Conservation (phyloP, 139 green algal genomes). For the Chlamydomonas schloesseri region DNA sequence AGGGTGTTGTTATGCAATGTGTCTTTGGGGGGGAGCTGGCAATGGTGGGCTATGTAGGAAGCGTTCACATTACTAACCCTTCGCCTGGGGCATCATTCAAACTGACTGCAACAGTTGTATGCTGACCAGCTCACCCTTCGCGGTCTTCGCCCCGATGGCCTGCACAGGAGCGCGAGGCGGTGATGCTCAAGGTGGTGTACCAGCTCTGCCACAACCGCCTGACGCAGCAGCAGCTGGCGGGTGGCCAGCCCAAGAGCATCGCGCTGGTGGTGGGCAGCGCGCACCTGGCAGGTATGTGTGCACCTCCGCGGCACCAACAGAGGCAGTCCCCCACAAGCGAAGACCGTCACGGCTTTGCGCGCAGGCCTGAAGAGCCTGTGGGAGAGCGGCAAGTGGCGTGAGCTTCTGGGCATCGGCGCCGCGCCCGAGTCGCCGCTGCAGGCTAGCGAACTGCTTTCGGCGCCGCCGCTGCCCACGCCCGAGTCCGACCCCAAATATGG, state of each 20-base stretch:
- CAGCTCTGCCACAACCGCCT: slow-evolving; percentile 40
- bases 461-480: not conserved
- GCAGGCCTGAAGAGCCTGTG: slow-evolving; percentile 56
- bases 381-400: slow-evolving; percentile 44
- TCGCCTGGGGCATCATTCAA: too few relatives aligned
- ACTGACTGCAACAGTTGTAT: too few relatives aligned
- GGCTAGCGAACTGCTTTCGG: slow-evolving; percentile 40
- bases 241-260: not conserved
- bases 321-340: too few relatives aligned
- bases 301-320: too few relatives aligned
- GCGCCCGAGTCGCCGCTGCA: not conserved
- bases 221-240: slow-evolving; percentile 21
- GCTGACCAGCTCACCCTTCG: too few relatives aligned
- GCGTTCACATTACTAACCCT: too few relatives aligned
- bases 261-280: slow-evolving; percentile 58
- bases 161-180: slow-evolving; percentile 64
- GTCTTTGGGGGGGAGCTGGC: too few relatives aligned
- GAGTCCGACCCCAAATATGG: slow-evolving; percentile 23
- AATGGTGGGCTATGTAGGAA: too few relatives aligned
- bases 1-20: too few relatives aligned
- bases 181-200: slow-evolving; percentile 53
- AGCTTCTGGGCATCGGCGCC: slow-evolving; percentile 6
- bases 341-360: too few relatives aligned
- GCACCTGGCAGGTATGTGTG: slow-evolving; percentile 50
- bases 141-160: not conserved